Percentiles rank a stretch among this genome's conserved stretches.
phyloP scores from a whole-genome alignment of 768 basidiomycete species.

The Polyporus arcularius region DNA sequence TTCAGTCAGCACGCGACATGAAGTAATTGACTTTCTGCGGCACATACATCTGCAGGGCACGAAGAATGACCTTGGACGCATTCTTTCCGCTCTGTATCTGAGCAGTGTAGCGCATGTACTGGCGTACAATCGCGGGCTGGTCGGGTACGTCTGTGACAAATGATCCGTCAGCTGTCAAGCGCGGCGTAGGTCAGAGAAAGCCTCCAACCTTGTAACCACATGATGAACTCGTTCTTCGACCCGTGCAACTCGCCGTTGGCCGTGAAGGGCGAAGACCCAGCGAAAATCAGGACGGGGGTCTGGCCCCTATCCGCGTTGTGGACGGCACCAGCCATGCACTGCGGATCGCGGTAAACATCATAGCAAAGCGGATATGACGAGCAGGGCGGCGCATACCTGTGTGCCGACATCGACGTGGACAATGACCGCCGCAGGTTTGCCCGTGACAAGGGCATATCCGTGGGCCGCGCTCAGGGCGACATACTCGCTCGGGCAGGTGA shows the following conservation, averaged over 20 bases:
- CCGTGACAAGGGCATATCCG: constrained; percentile 66
- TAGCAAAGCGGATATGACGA: background rate
- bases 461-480: constrained; percentile 74
- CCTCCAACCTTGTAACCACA: constrained; percentile 64
- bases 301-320: constrained; percentile 69
- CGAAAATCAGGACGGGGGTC: constrained; percentile 68
- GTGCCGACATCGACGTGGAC: constrained; percentile 77
- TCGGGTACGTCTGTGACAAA: constrained; percentile 59
- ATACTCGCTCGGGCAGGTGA: constrained; percentile 78
- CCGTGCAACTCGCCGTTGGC: constrained; percentile 58
- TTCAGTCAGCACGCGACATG: background rate
- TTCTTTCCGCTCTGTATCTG: constrained; percentile 60
- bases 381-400: constrained; percentile 41
- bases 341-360: background rate
- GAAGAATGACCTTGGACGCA: constrained; percentile 49
- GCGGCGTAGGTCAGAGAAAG: background rate
- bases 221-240: constrained; percentile 71
- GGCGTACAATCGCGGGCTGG: constrained; percentile 68
- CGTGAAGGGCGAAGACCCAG: constrained; percentile 67
- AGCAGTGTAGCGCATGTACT: constrained; percentile 70
- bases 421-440: constrained; percentile 69
- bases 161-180: background rate
- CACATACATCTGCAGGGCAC: constrained; percentile 65
- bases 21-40: background rate
- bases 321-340: constrained; percentile 70